A percentile compares a stretch with the other conserved stretches of the same genome.
Evolutionary conservation across 345 rosid genomes (phyloP).

Genomic region (Euclidium syriacum): DNA sequence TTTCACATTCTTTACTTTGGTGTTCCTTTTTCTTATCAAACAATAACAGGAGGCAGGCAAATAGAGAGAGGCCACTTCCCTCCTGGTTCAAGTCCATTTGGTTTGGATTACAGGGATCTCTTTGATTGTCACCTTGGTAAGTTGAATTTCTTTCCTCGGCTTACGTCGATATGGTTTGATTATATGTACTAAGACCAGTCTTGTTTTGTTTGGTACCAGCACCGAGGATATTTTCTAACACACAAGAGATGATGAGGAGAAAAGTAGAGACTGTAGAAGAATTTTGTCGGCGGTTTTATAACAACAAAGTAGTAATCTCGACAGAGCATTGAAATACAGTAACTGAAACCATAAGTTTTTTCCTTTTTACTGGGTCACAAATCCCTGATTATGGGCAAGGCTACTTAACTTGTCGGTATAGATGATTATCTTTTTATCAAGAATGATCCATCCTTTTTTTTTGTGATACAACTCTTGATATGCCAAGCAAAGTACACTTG

Average conservation of each 20-base stretch:
- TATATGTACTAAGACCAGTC: neutral
- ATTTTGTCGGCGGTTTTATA: conserved; percentile 26
- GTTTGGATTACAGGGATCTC: conserved; percentile 57
- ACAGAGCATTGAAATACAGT: conserved; percentile 31
- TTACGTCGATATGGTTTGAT: neutral
- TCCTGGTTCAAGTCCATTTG: conserved; percentile 62
- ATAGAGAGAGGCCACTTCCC: conserved; percentile 74
- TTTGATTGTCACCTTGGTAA: conserved; percentile 64
- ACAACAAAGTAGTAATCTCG: conserved; percentile 32
- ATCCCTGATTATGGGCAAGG: conserved; percentile 12
- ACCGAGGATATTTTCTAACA: conserved; percentile 49
- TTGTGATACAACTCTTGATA: neutral
- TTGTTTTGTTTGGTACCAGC: conserved; percentile 35
- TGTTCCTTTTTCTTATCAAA: conserved; percentile 13
- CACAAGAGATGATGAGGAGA: conserved; percentile 65
- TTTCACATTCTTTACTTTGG: neutral
- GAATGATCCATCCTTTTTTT: neutral
- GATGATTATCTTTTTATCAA: conserved; percentile 7
- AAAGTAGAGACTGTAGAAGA: conserved; percentile 62
- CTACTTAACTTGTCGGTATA: conserved; percentile 22
- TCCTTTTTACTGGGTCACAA: conserved; percentile 14
- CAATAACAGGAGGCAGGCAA: conserved; percentile 69
- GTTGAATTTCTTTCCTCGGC: conserved; percentile 15
- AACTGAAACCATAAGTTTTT: conserved; percentile 10
- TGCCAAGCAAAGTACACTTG: conserved; percentile 36